phyloP scores from a whole-genome alignment of 2,329 filamentous ascomycete genomes.

The Talaromyces funiculosus region DNA sequence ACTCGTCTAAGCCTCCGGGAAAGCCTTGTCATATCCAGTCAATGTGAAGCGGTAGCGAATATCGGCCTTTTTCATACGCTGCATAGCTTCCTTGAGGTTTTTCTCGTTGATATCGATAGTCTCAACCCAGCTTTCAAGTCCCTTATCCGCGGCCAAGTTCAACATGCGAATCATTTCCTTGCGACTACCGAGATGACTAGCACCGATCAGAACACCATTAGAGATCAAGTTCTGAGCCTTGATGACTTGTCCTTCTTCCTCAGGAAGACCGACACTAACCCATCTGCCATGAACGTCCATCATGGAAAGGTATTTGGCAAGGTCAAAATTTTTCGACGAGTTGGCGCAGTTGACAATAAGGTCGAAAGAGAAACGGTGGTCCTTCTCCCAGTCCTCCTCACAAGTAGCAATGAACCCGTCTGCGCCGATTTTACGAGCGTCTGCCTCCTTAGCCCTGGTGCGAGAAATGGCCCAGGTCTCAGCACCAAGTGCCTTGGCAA shows the following conservation, averaged over 20 bases:
- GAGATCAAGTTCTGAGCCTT: conserved; percentile 67
- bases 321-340: conserved; percentile 63
- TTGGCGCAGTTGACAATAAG: conserved; percentile 69
- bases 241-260: conserved; percentile 65
- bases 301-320: conserved; percentile 64
- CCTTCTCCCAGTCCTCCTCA: conserved; percentile 54
- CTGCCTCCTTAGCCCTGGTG: conserved; percentile 54
- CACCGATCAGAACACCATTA: conserved; percentile 68
- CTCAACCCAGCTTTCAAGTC: conserved; percentile 62
- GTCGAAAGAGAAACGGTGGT: conserved; percentile 51
- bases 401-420: conserved; percentile 56
- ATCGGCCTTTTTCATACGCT: conserved; percentile 64
- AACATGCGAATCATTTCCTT: conserved; percentile 68
- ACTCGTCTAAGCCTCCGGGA: conserved; percentile 17
- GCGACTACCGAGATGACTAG: conserved; percentile 65
- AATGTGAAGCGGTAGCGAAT: conserved; percentile 69
- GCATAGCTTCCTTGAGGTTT: conserved; percentile 64
- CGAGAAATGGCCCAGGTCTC: conserved; percentile 59
- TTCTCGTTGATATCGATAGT: conserved; percentile 67
- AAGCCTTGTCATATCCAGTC: conserved; percentile 41
- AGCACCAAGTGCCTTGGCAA: conserved; percentile 60
- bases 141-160: conserved; percentile 63
- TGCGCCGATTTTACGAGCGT: conserved; percentile 55
- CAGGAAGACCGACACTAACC: conserved; percentile 74
- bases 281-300: conserved; percentile 77